Evolutionary conservation across 768 basidiomycete species (phyloP), one percentile per base, ranked within the genome.

Genomic region (Tephrocybe rancida): DNA sequence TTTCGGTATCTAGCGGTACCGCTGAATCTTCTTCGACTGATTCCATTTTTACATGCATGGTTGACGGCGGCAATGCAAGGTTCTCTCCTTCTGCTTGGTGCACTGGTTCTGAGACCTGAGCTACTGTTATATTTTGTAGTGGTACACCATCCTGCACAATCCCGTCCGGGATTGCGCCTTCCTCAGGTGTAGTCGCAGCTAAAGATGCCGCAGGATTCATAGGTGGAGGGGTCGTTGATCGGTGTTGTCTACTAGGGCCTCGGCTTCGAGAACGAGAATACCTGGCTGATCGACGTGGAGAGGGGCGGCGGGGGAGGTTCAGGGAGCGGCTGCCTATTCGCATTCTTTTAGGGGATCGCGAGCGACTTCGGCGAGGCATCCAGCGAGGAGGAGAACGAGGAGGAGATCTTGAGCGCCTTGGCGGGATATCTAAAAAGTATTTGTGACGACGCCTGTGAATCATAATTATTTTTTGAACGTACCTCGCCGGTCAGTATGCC

Each of bases 321-420:
- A 66, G 63, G 27, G 70, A 65, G 53, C 69, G 67, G 37, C 69
- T 68, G 14, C 67, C 70, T 16, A 68, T 48, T 49, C 63, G 64
- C 43, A 68, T 52, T 10, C 58, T 50, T 54, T 57, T 62, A 16
- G 65, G 56, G 21, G 67, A 62, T 26, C 52, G 65, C 11, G 61
- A 62, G 26, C 53, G 62, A 50, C 67, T 68, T n/a, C 64, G 61
- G 30, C 24, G 27, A 27, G 44, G 46, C 42, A 18, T 37, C 14
- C 22, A 35, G 24, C 22, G 19, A 8, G 19, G 11, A 7, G 35
- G 35, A 9, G 35, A 37, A 37, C 35, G 35, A 37, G 35, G 11
- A 37, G 35, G 55, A 24, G 59, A 64, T 19, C 60, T 49, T 52
- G 54, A 57, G 32, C 56, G 45, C 14, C 35, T 26, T 35, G 32